These are phyloP conservation scores for Bruguiera gymnorhiza DNA, from an alignment of 345 rosid genomes.

Conservation along the genomic window DNA sequence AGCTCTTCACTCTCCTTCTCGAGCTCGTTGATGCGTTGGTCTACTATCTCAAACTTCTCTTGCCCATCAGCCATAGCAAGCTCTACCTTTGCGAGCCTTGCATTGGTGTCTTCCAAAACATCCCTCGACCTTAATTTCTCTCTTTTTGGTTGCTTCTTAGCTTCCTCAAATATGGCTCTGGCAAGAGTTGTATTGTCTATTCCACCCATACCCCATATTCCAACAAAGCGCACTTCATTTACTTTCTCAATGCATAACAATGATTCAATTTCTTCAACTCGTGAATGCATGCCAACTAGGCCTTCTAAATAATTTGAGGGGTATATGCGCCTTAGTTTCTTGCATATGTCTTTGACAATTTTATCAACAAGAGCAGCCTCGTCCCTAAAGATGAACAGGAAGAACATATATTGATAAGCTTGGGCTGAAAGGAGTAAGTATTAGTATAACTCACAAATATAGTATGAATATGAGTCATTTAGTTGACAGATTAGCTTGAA, in stretches of 20 bases:
- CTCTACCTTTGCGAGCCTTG: no score
- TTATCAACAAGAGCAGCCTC: background rate
- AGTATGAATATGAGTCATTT: no score
- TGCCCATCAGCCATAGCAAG: no score
- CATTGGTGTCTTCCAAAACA: no score
- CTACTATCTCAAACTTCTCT: no score
- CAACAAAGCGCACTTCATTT: background rate
- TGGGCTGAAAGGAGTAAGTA: background rate
- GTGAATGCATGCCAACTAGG: conserved; percentile 15
- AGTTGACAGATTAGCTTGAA: no score
- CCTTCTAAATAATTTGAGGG: background rate
- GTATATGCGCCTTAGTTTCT: background rate
- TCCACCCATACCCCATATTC: conserved; percentile 26
- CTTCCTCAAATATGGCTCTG: conserved; percentile 2
- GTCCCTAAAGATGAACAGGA: background rate
- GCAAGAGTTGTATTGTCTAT: conserved; percentile 29
- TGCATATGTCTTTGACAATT: background rate
- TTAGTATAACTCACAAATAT: background rate
- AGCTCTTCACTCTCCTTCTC: no score
- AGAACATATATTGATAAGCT: background rate
- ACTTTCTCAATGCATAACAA: background rate
- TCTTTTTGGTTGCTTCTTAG: no score
- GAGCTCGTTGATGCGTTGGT: no score
- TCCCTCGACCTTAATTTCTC: no score
- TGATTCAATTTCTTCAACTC: background rate